Evolutionary conservation across 164 flowering plant species (phyloP), one percentile per base, ranked within the genome.

Genomic region (Dillenia turbinata): DNA sequence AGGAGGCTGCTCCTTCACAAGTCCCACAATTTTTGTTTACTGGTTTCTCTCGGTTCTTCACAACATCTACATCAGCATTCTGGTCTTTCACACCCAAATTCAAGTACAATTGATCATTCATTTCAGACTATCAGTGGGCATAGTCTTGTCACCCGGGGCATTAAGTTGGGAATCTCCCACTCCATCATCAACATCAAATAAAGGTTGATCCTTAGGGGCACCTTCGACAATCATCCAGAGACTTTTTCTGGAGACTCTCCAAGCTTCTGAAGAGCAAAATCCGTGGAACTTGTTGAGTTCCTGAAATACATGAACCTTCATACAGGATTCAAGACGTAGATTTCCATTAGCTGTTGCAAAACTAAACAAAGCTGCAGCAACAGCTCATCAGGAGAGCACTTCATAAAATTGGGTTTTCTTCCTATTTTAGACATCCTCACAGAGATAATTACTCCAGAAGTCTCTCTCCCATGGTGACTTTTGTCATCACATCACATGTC

Each of bases 321-420:
- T 4, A 69, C 49, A 16, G 71, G 14, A 53, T 40, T 50, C 57
- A 75, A 53, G 57, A 54, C 67, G 60, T 64, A 54, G 10, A 70
- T 68, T 65, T 73, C 62, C 68, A 74, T 43, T 88, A 71, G 77
- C 65, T 51, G 45, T 59, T 22, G 94, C 92, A 67, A n/a, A n/a
- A 78, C 81, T 65, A 74, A 73, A 47, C 60, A 61, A 12, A 91
- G 83, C 57, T 80, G 77, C 9, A 80, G 75, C 9, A 84, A 71
- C 76, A 83, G 56, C 64, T 76, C 87, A 66, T 66, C 73, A 47
- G 79, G 70, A 56, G 69, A 58, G 44, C 58, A 45, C 49, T 77
- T 80, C 11, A 10, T 51, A 17, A 61, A 49, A 57, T 16, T 57
- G 22, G 17, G 49, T 48, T 46, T 53, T 49, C 17, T 63, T 60